These are phyloP conservation scores for Leccinum rimulosum DNA, from an alignment of 768 basidiomycete species.

Conservation along the genomic window DNA sequence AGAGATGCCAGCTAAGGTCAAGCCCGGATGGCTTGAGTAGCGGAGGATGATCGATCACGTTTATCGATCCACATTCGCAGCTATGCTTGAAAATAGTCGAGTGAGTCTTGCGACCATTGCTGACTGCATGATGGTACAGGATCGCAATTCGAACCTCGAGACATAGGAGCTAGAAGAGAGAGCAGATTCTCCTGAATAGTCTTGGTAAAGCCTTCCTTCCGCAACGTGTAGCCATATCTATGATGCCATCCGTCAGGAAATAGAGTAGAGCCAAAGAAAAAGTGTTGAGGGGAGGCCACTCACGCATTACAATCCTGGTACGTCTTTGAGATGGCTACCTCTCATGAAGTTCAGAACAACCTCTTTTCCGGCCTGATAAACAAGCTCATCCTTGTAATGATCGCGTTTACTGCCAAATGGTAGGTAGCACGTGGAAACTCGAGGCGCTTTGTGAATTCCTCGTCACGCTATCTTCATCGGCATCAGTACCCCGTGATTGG, in stretches of 20 bases:
- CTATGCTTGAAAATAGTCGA: slow-evolving; percentile 4
- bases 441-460: too few relatives aligned
- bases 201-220: slow-evolving; percentile 93
- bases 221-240: slow-evolving; percentile 81
- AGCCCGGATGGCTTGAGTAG: not conserved
- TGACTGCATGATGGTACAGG: not conserved
- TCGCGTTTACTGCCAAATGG: too few relatives aligned
- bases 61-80: slow-evolving; percentile 1
- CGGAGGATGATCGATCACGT: slow-evolving; percentile 3
- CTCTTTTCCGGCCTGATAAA: slow-evolving; percentile 75
- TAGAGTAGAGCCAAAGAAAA: slow-evolving; percentile 1
- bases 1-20: not conserved
- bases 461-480: too few relatives aligned
- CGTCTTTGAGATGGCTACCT: slow-evolving; percentile 59
- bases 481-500: too few relatives aligned
- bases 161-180: not conserved
- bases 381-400: too few relatives aligned
- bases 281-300: slow-evolving; percentile 33
- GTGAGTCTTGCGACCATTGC: not conserved
- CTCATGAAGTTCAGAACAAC: slow-evolving; percentile 81
- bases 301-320: slow-evolving; percentile 88
- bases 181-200: not conserved
- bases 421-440: too few relatives aligned
- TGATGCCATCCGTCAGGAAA: slow-evolving; percentile 1
- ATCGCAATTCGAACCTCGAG: not conserved